Evolutionary conservation across 2,329 filamentous ascomycete species (phyloP), one percentile per base, ranked within the genome.

Genomic region (Stagonosporopsis chrysanthemi): DNA sequence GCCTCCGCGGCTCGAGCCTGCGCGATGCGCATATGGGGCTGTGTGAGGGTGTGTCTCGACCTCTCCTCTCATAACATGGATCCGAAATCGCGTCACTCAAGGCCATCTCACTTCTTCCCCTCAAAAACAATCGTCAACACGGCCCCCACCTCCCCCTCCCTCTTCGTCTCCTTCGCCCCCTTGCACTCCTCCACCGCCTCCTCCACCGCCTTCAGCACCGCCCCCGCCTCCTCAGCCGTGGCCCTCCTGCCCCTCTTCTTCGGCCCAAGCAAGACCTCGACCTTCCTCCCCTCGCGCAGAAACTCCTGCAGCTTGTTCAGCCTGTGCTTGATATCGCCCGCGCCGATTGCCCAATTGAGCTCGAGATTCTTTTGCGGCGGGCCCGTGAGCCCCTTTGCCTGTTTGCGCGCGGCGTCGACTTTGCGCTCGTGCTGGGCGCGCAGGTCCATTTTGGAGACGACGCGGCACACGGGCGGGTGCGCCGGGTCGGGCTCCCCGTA

Each of bases 291-390:
- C 74, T 91, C 91, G 8, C 74, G 79, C 71, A 97, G 72, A 72
- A 97, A 97, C 51, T 79, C 82, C 69, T 84, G 84, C 74, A 95
- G 39, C 28, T 68, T 73, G 11, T 61, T 60, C 15, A 76, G 31
- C 23, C 73, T 50, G 73, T 90, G 88, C n/a, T 78, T 78, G 49
- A 97, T 75, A 79, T 97, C 93, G 71, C 94, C 85, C 12, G 77
- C 71, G 59, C 87, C 88, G 69, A 96, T 96, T 31, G 89, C 88
- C 93, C 93, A 98, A 75, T 92, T 94, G 67, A 98, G 67, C 78
- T 97, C 93, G n/a, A 97, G 76, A 71, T 89, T 88, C 79, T 97
- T 97, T 15, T 76, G 72, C 63, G 80, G 38, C 12, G 62, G 62
- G 4, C 59, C 66, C 5, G 62, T 50, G 33, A 61, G 52, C 2